Base-by-base conservation (phyloP, 192 early-diverging fungal species). In the Entomortierella chlamydospora region DNA sequence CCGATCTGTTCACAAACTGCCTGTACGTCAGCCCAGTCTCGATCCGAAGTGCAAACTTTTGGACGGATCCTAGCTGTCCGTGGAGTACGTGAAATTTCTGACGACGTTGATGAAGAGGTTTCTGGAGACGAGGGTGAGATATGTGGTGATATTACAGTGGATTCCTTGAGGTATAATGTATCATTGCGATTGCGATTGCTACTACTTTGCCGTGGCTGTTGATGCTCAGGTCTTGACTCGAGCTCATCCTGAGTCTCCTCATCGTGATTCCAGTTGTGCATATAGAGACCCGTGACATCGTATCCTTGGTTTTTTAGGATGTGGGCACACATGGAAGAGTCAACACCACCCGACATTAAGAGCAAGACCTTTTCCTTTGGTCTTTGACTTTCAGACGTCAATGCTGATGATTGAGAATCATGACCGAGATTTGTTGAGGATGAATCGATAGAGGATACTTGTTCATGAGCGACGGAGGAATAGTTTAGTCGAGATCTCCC, bases 271-370 rank as follows among this genome's bases (percentile, higher is more conserved):
- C 97, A 98, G 81, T 98, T 99, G 63, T 90, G 91, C 97, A 99
- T 98, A 72, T 93, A 98, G 15, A 97, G 82, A 1, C 88, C 97
- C 42, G 91, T 85, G 1, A 97, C 90, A 17, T 88, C 55, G 63
- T 85, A 90, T 17, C 90, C 89, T 70, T 88, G 85, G 20, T 82
- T 65, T 39, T 91, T 82, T 1, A 99, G 81, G 17, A 99, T 79
- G 30, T 91, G 73, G 0, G 95, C 95, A 12, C 92, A 88, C 20
- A 97, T 93, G 68, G 92, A 93, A 1, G 95, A 97, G 65, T 99
- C 97, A 0, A 99, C 95, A 1, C 97, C 97, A 30, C 97, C 97
- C 0, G 96, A 97, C 92, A 99, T 93, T 18, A 91, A 91, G 2
- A 99, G 73, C 8, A 93, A 86, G 3, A 98, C 93, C 47, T 42